These are phyloP conservation scores for Lachancea meyersii DNA, from an alignment of 805 yeast genomes.

Conservation along the genomic window DNA sequence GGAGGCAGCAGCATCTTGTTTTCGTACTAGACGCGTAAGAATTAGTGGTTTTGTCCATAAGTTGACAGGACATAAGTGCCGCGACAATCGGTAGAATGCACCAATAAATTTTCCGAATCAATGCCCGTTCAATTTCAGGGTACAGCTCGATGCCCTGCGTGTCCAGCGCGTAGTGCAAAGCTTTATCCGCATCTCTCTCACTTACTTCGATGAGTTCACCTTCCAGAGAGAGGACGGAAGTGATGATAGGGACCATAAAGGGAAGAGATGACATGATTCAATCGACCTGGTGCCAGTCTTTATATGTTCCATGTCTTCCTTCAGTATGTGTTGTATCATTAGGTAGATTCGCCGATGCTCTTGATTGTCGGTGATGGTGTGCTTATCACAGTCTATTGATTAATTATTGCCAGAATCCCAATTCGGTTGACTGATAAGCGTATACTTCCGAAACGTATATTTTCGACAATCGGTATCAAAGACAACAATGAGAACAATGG, in stretches of 20 bases:
- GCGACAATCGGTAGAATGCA: constrained; percentile 36
- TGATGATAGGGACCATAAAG: neutral
- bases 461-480: too few species aligned
- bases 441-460: too few species aligned
- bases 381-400: too few species aligned
- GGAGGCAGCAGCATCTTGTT: too few species aligned
- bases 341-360: too few species aligned
- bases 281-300: too few species aligned
- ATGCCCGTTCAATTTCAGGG: constrained; percentile 25
- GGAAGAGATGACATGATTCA: neutral
- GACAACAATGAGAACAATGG: too few species aligned
- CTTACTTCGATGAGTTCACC: constrained; percentile 9
- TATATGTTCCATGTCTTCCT: too few species aligned
- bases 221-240: constrained; percentile 9
- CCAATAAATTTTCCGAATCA: constrained; percentile 37
- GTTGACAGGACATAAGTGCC: constrained; percentile 33
- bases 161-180: constrained; percentile 8
- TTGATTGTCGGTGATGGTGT: too few species aligned
- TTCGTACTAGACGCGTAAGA: constrained; percentile 38
- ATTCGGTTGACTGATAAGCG: too few species aligned
- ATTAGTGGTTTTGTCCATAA: constrained; percentile 37
- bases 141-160: constrained; percentile 11
- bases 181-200: constrained; percentile 10
- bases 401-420: too few species aligned
- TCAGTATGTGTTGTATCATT: too few species aligned